A percentile compares a stretch with the other conserved stretches of the same genome.
Evolutionary conservation across 306 rosid species (phyloP).

Genomic region (Castanopsis chinensis): DNA sequence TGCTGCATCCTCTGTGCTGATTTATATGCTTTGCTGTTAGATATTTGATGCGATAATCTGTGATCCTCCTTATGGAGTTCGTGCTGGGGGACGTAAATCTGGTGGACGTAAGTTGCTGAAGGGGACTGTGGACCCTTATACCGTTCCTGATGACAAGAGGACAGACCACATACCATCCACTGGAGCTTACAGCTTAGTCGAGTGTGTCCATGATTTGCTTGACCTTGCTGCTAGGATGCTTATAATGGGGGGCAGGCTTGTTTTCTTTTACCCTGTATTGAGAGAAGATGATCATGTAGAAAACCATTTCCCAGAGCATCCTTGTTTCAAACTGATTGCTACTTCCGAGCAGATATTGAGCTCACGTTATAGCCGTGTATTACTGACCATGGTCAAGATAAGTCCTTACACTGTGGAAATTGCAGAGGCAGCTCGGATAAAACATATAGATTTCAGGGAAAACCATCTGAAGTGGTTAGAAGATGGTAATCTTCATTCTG

Average conservation of each 20-base stretch:
- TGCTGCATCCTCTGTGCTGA: neutral
- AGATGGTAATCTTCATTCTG: slow-evolving; percentile 97
- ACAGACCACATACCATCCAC: slow-evolving; percentile 94
- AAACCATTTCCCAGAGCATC: slow-evolving; percentile 70
- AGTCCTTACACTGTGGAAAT: slow-evolving; percentile 69
- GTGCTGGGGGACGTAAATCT: slow-evolving; percentile 98
- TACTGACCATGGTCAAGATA: slow-evolving; percentile 80
- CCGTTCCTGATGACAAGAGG: slow-evolving; percentile 88
- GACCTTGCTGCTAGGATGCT: slow-evolving; percentile 89
- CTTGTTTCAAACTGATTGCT: slow-evolving; percentile 64
- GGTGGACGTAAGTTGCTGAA: slow-evolving; percentile 92
- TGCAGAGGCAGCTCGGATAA: slow-evolving; percentile 62
- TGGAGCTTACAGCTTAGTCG: slow-evolving; percentile 77
- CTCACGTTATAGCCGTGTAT: slow-evolving; percentile 81
- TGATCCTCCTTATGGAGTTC: slow-evolving; percentile 99
- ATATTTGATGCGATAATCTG: slow-evolving; percentile 88
- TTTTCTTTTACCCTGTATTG: slow-evolving; percentile 86
- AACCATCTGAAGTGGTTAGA: slow-evolving; percentile 92
- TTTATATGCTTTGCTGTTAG: slow-evolving; percentile 33
- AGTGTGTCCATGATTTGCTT: slow-evolving; percentile 95
- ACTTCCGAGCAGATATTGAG: slow-evolving; percentile 89
- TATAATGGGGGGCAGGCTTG: slow-evolving; percentile 81
- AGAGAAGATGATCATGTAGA: slow-evolving; percentile 67
- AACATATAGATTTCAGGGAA: slow-evolving; percentile 74
- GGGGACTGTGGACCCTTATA: slow-evolving; percentile 72